Evolutionary conservation across 139 green algal species (phyloP).

Genomic region (Closterium sp.): DNA sequence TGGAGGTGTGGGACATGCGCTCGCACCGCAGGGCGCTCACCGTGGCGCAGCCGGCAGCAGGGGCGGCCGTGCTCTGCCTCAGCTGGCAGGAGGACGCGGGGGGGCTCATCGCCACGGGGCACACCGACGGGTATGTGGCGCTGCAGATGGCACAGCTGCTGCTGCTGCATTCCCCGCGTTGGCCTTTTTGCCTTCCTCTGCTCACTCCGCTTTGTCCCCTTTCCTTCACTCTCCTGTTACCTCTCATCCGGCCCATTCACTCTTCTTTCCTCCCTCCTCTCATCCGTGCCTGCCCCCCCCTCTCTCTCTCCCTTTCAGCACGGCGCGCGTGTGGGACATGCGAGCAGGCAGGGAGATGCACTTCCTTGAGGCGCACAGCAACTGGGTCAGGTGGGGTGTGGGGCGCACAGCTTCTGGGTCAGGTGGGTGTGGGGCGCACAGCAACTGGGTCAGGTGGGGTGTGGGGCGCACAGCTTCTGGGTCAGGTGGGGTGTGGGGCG

Average conservation of each 20-base stretch:
- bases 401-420: no score
- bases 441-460: no score
- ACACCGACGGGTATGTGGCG: neutral
- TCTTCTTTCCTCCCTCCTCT: neutral
- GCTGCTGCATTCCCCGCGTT: neutral
- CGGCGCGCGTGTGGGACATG: neutral
- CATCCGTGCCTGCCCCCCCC: neutral
- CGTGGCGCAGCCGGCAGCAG: neutral
- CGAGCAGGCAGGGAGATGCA: neutral
- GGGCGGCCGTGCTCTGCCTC: neutral
- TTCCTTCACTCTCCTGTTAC: no score
- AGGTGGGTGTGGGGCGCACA: no score
- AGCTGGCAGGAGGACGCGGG: neutral
- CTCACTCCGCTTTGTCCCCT: no score
- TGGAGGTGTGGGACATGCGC: constrained; percentile 2
- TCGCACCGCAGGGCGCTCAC: neutral
- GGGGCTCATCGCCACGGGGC: neutral
- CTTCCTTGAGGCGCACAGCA: neutral
- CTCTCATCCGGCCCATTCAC: no score
- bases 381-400: constrained; percentile 11
- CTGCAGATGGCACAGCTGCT: neutral
- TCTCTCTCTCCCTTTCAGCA: neutral
- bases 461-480: no score
- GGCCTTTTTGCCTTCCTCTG: no score
- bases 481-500: no score